These are phyloP conservation scores for Carex cristatella DNA, from an alignment of 176 grass and related monocot genomes.

Conservation along the genomic window DNA sequence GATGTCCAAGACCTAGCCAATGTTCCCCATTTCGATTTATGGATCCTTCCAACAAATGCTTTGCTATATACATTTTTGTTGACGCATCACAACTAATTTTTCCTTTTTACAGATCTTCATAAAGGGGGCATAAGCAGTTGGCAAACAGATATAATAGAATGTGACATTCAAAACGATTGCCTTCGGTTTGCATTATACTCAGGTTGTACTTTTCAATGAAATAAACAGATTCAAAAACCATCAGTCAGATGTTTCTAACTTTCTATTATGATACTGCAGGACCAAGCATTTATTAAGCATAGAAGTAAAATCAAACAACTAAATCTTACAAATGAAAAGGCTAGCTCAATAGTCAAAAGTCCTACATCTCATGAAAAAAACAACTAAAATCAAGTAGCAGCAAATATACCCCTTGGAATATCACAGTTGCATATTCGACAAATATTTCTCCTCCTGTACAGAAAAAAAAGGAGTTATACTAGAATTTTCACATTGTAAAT, in stretches of 20 bases:
- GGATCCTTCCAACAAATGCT: not conserved
- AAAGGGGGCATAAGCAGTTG: not conserved
- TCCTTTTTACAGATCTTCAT: not conserved
- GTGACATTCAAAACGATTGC: not conserved
- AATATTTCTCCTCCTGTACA: not conserved
- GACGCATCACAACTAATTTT: not conserved
- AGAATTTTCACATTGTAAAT: not conserved
- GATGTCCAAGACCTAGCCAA: not conserved
- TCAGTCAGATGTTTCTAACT: not conserved
- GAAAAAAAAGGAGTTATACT: not conserved
- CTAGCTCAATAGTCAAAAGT: not conserved
- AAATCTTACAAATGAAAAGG: not conserved
- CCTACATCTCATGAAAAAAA: not conserved
- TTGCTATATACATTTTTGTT: not conserved
- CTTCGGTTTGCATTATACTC: not conserved
- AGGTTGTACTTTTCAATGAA: not conserved
- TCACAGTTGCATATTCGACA: conserved; percentile 11
- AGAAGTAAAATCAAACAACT: not conserved
- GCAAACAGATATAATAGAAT: not conserved
- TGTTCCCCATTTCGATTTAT: not conserved
- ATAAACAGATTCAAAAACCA: not conserved
- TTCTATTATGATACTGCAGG: not conserved
- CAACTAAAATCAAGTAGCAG: not conserved
- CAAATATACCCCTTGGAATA: not conserved
- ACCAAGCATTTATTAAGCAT: not conserved